These are phyloP conservation scores for Sclerotinia nivalis DNA, from an alignment of 2,329 filamentous ascomycete genomes.

Conservation along the genomic window DNA sequence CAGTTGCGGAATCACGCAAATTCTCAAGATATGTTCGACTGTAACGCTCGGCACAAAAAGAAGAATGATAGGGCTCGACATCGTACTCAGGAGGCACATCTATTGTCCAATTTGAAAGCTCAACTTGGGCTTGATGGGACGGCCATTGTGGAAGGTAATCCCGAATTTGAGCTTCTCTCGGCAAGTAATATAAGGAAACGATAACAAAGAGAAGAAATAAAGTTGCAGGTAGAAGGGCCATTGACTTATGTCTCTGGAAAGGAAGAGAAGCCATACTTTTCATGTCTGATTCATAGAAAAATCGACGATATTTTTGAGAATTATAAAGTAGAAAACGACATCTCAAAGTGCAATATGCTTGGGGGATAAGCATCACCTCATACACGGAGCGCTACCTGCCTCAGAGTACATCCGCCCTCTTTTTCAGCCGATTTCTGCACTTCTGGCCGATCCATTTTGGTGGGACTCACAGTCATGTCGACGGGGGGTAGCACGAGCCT, in stretches of 20 bases:
- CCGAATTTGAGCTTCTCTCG: neutral
- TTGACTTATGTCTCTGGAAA: neutral
- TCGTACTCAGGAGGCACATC: neutral
- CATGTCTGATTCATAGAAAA: neutral
- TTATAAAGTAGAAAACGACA: neutral
- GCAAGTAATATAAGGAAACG: neutral
- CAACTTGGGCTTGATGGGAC: neutral
- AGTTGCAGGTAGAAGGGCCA: neutral
- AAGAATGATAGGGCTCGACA: neutral
- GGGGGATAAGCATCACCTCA: neutral
- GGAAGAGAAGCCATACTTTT: neutral
- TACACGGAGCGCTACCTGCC: neutral
- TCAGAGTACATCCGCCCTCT: neutral
- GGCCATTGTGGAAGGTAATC: neutral
- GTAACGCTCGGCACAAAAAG: conserved; percentile 7
- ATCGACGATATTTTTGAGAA: neutral
- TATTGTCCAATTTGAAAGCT: neutral
- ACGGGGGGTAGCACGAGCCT: neutral
- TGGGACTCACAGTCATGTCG: neutral
- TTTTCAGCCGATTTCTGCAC: neutral
- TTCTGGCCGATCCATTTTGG: neutral
- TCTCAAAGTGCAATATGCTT: neutral
- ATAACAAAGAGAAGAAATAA: neutral
- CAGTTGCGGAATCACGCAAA: neutral
- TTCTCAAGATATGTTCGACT: conserved; percentile 5